These are phyloP conservation scores for Nothophoma quercina DNA, from an alignment of 2,329 filamentous ascomycete genomes.

Conservation along the genomic window DNA sequence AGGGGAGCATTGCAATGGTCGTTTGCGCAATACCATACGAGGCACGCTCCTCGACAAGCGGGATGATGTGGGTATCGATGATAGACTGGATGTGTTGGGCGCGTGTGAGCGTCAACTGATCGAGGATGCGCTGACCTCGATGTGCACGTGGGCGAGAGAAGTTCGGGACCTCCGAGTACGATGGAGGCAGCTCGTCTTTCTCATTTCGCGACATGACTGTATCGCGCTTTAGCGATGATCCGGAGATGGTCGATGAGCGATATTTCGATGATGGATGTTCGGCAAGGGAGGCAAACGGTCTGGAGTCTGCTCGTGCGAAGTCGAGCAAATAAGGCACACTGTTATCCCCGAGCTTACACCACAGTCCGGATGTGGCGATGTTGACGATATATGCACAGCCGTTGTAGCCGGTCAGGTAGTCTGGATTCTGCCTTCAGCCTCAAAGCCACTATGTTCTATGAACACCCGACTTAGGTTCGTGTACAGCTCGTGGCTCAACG, in stretches of 20 bases:
- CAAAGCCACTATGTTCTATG: constrained; percentile 16
- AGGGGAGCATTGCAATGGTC: constrained; percentile 55
- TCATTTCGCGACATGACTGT: constrained; percentile 22
- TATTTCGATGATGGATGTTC: background rate
- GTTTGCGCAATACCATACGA: constrained; percentile 53
- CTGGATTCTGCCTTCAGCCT: constrained; percentile 17
- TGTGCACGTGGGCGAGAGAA: constrained; percentile 16
- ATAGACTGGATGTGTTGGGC: constrained; percentile 51
- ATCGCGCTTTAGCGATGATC: background rate
- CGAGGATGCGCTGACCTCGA: constrained; percentile 42
- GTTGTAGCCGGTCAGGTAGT: constrained; percentile 1
- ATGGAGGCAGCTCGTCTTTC: constrained; percentile 28
- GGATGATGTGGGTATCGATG: constrained; percentile 51
- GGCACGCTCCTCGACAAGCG: constrained; percentile 51
- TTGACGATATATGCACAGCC: constrained; percentile 1
- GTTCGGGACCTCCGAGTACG: constrained; percentile 35
- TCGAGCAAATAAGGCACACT: background rate
- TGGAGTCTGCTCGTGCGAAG: too few species aligned
- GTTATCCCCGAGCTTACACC: background rate
- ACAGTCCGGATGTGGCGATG: constrained; percentile 2
- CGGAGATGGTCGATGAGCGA: background rate
- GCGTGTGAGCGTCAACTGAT: constrained; percentile 50
- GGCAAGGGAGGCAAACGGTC: background rate
- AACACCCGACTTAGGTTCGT: background rate
- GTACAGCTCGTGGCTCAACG: background rate